Evolutionary conservation across 75 land plant genomes (phyloP).

Genomic region (Selaginella tamariscina): DNA sequence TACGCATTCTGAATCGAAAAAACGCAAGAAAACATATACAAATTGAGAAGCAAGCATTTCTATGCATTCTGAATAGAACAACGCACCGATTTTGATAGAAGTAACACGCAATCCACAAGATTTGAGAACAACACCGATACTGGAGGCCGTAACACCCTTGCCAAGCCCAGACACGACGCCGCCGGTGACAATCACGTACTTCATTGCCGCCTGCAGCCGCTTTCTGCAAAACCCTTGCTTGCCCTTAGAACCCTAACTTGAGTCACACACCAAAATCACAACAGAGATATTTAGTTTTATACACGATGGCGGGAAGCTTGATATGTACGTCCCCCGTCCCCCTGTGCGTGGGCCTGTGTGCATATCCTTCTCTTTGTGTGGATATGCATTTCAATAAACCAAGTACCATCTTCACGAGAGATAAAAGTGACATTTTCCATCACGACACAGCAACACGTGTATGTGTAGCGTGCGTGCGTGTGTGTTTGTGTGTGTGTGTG

Average conservation of each 20-base stretch:
- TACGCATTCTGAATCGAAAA: neutral
- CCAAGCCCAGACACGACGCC: slow-evolving; percentile 74
- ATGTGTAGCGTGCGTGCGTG: too few species aligned
- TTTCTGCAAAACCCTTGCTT: neutral
- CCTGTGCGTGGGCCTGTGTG: too few species aligned
- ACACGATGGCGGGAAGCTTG: too few species aligned
- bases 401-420: too few species aligned
- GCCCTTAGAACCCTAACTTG: neutral
- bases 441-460: too few species aligned
- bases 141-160: slow-evolving; percentile 68
- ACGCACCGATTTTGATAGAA: slow-evolving; percentile 61
- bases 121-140: slow-evolving; percentile 63
- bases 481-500: too few species aligned
- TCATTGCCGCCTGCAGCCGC: slow-evolving; percentile 36
- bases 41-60: neutral
- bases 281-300: too few species aligned
- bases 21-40: neutral
- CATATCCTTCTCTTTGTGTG: too few species aligned
- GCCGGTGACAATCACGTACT: slow-evolving; percentile 64
- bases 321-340: too few species aligned
- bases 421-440: too few species aligned
- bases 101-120: slow-evolving; percentile 62
- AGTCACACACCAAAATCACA: too few species aligned
- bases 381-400: too few species aligned
- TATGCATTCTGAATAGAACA: neutral